Evolutionary conservation across 108 stramenopile species (phyloP).

Genomic region (Fistulifera pelliculosa): DNA sequence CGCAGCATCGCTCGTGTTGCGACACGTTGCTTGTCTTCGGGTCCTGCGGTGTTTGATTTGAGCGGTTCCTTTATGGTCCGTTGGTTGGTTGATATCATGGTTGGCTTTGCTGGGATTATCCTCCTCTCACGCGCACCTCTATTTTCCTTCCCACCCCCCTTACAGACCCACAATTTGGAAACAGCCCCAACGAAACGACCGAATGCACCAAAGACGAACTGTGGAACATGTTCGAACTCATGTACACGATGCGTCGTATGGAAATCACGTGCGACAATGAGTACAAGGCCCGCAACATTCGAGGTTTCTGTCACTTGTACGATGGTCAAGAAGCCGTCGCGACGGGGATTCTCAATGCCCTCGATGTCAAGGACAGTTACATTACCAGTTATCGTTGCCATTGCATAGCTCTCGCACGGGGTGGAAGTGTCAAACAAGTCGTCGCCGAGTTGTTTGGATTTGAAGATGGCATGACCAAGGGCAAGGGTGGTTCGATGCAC

Average conservation of each 20-base stretch:
- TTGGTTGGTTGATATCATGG: no score
- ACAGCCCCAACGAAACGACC: constrained; percentile 53
- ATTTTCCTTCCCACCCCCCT: neutral
- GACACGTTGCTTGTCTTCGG: neutral
- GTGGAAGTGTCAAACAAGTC: constrained; percentile 79
- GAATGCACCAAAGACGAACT: constrained; percentile 90
- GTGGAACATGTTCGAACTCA: constrained; percentile 83
- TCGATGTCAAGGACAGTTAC: constrained; percentile 86
- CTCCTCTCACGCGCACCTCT: no score
- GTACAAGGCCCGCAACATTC: constrained; percentile 97
- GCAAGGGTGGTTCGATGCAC: constrained; percentile 99
- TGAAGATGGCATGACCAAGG: constrained; percentile 66
- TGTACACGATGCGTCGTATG: constrained; percentile 99
- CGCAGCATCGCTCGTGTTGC: neutral
- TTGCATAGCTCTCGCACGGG: constrained; percentile 87
- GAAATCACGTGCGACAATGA: constrained; percentile 99
- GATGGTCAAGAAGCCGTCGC: constrained; percentile 99
- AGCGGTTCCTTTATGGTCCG: neutral
- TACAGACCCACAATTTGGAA: constrained; percentile 69
- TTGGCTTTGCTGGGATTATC: no score
- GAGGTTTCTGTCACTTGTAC: constrained; percentile 99
- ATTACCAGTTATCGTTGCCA: constrained; percentile 98
- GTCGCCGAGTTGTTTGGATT: constrained; percentile 91
- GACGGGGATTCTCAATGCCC: constrained; percentile 87
- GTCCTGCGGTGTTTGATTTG: neutral